Conservation (phyloP, 345 rosid species). For the Syzygium aromaticum region DNA sequence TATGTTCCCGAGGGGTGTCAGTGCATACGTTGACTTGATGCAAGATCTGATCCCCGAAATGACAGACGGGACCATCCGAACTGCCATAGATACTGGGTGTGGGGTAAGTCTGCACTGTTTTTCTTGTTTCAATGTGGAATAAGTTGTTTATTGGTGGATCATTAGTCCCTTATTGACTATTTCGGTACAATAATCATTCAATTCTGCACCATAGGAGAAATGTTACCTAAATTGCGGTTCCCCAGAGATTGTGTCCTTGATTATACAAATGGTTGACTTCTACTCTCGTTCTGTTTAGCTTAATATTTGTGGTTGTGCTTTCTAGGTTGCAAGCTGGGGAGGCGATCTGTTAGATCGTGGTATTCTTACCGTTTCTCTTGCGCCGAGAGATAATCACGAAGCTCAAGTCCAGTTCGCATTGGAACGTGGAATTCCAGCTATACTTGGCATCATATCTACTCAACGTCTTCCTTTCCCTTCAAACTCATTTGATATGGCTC, state of each 20-base stretch:
- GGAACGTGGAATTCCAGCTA: slow-evolving; percentile 98
- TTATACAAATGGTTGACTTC: neutral
- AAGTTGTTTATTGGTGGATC: neutral
- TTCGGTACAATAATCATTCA: neutral
- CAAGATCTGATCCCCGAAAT: slow-evolving; percentile 90
- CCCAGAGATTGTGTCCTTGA: neutral
- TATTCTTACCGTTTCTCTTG: slow-evolving; percentile 84
- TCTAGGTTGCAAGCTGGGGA: slow-evolving; percentile 99
- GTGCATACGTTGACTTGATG: slow-evolving; percentile 94
- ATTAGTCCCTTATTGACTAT: neutral
- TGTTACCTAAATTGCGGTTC: neutral
- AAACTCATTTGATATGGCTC: slow-evolving; percentile 97
- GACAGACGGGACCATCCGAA: slow-evolving; percentile 83
- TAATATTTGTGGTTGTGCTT: neutral
- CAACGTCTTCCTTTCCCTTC: slow-evolving; percentile 98
- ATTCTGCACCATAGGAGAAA: neutral
- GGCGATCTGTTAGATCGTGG: slow-evolving; percentile 91
- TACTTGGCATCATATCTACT: slow-evolving; percentile 93
- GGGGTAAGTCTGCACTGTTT: slow-evolving; percentile 49
- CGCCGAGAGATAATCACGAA: slow-evolving; percentile 98
- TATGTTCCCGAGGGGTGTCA: slow-evolving; percentile 93
- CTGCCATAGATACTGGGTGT: slow-evolving; percentile 96
- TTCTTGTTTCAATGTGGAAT: neutral
- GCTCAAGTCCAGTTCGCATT: slow-evolving; percentile 98
- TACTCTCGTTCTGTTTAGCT: neutral